Percentiles rank a stretch among this genome's conserved stretches.
phyloP scores from a whole-genome alignment of 2,329 filamentous ascomycete species.

The Pseudogymnoascus sp. region DNA sequence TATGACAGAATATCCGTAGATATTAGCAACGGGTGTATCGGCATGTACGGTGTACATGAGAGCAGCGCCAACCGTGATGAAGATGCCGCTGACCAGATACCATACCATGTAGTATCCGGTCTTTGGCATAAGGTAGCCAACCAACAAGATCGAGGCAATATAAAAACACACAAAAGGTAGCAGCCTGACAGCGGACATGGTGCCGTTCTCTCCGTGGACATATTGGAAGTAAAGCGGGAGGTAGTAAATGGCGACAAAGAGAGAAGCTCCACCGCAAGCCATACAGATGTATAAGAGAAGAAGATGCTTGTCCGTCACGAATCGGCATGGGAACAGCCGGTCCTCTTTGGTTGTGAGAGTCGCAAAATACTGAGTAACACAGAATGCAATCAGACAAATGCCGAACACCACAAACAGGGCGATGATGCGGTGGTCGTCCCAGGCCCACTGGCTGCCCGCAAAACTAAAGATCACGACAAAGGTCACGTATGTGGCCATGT shows the following conservation, averaged over 20 bases:
- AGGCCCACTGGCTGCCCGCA: slow-evolving; percentile 41
- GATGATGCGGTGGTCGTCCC: slow-evolving; percentile 38
- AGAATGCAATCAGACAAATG: slow-evolving; percentile 36
- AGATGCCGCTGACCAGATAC: slow-evolving; percentile 26
- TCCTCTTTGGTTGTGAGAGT: slow-evolving; percentile 36
- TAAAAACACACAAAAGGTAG: slow-evolving; percentile 33
- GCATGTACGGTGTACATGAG: slow-evolving; percentile 23
- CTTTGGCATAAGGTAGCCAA: slow-evolving; percentile 32
- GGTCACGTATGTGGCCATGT: slow-evolving; percentile 33
- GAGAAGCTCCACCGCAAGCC: slow-evolving; percentile 24
- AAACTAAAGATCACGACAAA: slow-evolving; percentile 42
- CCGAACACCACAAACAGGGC: slow-evolving; percentile 39
- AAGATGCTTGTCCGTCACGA: slow-evolving; percentile 32
- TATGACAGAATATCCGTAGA: slow-evolving; percentile 25
- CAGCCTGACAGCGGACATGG: slow-evolving; percentile 29
- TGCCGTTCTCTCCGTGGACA: slow-evolving; percentile 29
- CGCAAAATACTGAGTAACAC: slow-evolving; percentile 37
- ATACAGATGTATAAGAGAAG: slow-evolving; percentile 37
- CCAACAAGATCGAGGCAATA: slow-evolving; percentile 30
- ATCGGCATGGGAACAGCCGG: slow-evolving; percentile 37
- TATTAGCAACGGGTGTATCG: slow-evolving; percentile 17
- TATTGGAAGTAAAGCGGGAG: slow-evolving; percentile 42
- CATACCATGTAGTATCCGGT: slow-evolving; percentile 30
- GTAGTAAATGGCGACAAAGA: slow-evolving; percentile 30
- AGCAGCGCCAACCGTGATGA: slow-evolving; percentile 25